Evolutionary conservation across 2,329 filamentous ascomycete genomes (phyloP), one percentile per base, ranked within the genome.

Genomic region (Trichophyton verrucosum): DNA sequence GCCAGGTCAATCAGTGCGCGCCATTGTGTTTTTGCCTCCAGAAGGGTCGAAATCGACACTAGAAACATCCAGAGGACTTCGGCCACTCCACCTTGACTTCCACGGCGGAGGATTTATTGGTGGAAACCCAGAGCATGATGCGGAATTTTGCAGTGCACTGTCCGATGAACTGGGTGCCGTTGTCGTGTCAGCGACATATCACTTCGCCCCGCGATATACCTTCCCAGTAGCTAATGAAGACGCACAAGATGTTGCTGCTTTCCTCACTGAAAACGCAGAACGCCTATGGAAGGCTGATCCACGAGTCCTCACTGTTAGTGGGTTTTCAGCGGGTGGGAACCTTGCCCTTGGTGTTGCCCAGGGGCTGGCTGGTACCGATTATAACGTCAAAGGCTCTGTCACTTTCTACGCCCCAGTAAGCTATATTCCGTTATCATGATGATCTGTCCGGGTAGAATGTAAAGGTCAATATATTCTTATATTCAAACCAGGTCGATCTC

Each of bases 101-200:
- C 77, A 80, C 61, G 71, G 73, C 27, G 77, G 77, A 2, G 76
- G 65, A 17, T 79, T 78, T 66, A 65, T 80, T 11, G 75, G 74
- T 24, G 78, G 75, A 20, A 62, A 77, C 1, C 70, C 77, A 1
- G 78, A 79, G 56, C 67, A 71, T 4, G 67, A 72, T 24, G 72
- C 71, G 1, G 59, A 64, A 0, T 76, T 75, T 59, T 73, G 74
- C 61, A 61, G 68, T 1, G 62, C 66, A 3, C 62, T 79, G 0
- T 55, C 60, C 3, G 42, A 49, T 17, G 65, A 71, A 42, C 78
- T 76, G 0, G 77, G 74, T 0, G 76, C 76, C 1, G 71, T 76
- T 5, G 72, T 75, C 1, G 63, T 76, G 3, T 70, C 68, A 5
- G 68, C 71, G 1, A 68, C 74, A 40, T 77, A 80, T 64, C 73